Conservation (phyloP, 495 filamentous ascomycete species). For the Arthonia radiata region DNA sequence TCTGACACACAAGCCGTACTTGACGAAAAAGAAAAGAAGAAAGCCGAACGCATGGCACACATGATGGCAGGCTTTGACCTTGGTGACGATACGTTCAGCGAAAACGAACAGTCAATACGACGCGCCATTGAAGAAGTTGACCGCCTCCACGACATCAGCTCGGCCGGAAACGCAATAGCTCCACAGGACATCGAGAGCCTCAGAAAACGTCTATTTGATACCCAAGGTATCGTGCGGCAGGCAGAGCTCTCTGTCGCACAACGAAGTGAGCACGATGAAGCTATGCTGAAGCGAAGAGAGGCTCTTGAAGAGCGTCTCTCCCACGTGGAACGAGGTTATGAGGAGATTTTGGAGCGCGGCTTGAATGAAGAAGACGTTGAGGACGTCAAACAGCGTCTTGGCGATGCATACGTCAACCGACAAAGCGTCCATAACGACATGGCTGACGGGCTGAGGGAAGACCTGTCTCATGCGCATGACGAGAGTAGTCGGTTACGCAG, state of each 20-base stretch:
- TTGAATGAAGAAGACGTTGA: conserved; percentile 52
- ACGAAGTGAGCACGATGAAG: conserved; percentile 31
- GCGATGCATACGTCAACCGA: conserved; percentile 46
- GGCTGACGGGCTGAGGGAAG: conserved; percentile 43
- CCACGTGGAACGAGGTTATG: conserved; percentile 53
- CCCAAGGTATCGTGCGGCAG: conserved; percentile 78
- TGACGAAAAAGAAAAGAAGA: conserved; percentile 95
- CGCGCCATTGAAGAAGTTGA: conserved; percentile 63
- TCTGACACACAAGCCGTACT: conserved; percentile 70
- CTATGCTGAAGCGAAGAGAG: conserved; percentile 36
- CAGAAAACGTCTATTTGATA: conserved; percentile 53
- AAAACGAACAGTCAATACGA: conserved; percentile 66
- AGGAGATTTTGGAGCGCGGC: conserved; percentile 55
- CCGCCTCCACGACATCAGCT: conserved; percentile 46
- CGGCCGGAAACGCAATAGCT: conserved; percentile 50
- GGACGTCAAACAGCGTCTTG: conserved; percentile 57
- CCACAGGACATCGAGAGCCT: conserved; percentile 60
- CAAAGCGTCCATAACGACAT: conserved; percentile 45
- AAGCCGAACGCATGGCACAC: conserved; percentile 96
- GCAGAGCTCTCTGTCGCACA: conserved; percentile 63
- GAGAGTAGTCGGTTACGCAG: conserved; percentile 54
- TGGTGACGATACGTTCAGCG: conserved; percentile 67
- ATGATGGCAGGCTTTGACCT: conserved; percentile 99
- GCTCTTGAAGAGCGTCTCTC: conserved; percentile 53
- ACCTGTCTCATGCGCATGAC: conserved; percentile 42